These are phyloP conservation scores for Starmera quercuum DNA, from an alignment of 805 yeast genomes.

Conservation along the genomic window DNA sequence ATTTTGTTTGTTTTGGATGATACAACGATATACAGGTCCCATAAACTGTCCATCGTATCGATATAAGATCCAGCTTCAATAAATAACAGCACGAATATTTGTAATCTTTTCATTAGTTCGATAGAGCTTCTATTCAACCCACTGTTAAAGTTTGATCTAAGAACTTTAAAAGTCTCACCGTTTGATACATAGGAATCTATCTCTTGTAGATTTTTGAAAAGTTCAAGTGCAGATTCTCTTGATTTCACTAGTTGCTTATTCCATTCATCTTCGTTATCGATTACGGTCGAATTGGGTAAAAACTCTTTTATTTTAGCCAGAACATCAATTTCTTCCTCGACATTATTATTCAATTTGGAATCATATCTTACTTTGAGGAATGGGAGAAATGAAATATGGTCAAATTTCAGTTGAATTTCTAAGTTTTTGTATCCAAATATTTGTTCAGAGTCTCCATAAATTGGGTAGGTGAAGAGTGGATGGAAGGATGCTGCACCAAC, in stretches of 20 bases:
- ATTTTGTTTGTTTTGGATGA: slow-evolving; percentile 33
- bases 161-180: slow-evolving; percentile 41
- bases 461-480: slow-evolving; percentile 86
- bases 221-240: slow-evolving; percentile 34
- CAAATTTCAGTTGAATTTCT: slow-evolving; percentile 61
- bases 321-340: slow-evolving; percentile 41
- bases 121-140: slow-evolving; percentile 32
- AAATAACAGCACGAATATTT: slow-evolving; percentile 71
- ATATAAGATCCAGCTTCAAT: slow-evolving; percentile 94
- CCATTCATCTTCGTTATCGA: slow-evolving; percentile 67
- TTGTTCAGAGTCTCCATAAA: slow-evolving; percentile 86
- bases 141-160: slow-evolving; percentile 27
- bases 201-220: slow-evolving; percentile 28
- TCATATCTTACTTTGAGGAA: slow-evolving; percentile 53
- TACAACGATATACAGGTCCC: slow-evolving; percentile 67
- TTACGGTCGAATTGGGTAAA: slow-evolving; percentile 54
- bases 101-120: slow-evolving; percentile 61
- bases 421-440: slow-evolving; percentile 78
- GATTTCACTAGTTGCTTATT: slow-evolving; percentile 35
- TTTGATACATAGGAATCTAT: slow-evolving; percentile 26
- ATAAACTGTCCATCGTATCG: slow-evolving; percentile 63
- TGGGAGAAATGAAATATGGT: slow-evolving; percentile 67
- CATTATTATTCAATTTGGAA: slow-evolving; percentile 43
- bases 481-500: slow-evolving; percentile 55
- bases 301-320: slow-evolving; percentile 43